phyloP scores from a whole-genome alignment of 306 rosid genomes.

The Inga leiocalycina region DNA sequence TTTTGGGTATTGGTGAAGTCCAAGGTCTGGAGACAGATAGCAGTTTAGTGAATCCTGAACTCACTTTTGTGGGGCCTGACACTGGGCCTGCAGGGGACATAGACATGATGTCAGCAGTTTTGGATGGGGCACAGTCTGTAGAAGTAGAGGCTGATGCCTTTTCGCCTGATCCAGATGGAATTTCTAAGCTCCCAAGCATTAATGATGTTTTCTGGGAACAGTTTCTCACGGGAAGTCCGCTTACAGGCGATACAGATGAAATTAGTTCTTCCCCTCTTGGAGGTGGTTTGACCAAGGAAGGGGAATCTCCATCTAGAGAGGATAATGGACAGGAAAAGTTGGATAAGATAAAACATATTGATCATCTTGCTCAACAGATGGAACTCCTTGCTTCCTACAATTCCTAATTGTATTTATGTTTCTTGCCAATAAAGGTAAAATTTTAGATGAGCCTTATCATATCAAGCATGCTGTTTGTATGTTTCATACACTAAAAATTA shows the following conservation, averaged over 20 bases:
- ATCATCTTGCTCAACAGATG: conserved; percentile 65
- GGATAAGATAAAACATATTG: conserved; percentile 54
- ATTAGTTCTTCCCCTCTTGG: conserved; percentile 43
- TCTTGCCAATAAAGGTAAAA: conserved; percentile 55
- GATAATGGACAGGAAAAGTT: conserved; percentile 49
- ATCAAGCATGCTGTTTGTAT: conserved; percentile 41
- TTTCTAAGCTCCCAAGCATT: conserved; percentile 62
- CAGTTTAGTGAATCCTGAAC: conserved; percentile 36
- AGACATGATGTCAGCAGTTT: conserved; percentile 50
- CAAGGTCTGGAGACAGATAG: conserved; percentile 46
- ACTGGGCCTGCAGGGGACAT: conserved; percentile 38
- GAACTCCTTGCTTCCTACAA: conserved; percentile 60
- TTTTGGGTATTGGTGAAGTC: conserved; percentile 41
- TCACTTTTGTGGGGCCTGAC: conserved; percentile 42
- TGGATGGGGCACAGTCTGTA: conserved; percentile 45
- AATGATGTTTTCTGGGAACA: conserved; percentile 75
- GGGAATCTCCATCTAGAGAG: conserved; percentile 40
- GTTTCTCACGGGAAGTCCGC: conserved; percentile 47
- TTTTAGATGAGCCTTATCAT: conserved; percentile 29
- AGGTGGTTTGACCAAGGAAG: conserved; percentile 46
- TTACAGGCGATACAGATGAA: conserved; percentile 56
- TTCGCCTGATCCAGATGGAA: conserved; percentile 52
- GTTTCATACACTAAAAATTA: not conserved
- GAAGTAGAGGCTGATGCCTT: conserved; percentile 46
- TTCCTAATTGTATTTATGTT: conserved; percentile 43